phyloP scores from a whole-genome alignment of 106 monocot species.

The Chionographis japonica region DNA sequence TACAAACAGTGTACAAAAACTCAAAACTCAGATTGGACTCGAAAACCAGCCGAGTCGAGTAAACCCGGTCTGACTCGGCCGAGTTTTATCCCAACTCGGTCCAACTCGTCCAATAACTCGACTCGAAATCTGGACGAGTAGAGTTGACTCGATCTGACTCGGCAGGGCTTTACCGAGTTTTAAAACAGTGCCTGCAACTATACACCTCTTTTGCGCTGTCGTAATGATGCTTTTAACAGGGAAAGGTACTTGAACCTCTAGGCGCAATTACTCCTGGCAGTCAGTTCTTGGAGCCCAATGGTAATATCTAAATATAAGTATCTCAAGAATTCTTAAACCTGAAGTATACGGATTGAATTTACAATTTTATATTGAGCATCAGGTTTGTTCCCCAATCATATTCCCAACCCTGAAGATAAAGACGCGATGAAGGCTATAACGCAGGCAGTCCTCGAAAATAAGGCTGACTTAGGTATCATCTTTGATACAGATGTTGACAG shows the following conservation, averaged over 20 bases:
- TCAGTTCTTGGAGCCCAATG: conserved; percentile 95
- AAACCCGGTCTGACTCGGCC: too few relatives aligned
- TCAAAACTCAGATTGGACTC: too few relatives aligned
- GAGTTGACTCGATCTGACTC: too few relatives aligned
- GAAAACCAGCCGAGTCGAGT: too few relatives aligned
- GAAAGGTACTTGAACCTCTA: conserved; percentile 82
- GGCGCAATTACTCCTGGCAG: conserved; percentile 87
- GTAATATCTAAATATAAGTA: conserved; percentile 27
- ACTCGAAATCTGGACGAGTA: too few relatives aligned
- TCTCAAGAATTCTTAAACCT: neutral
- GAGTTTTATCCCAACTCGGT: too few relatives aligned
- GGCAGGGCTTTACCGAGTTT: too few relatives aligned
- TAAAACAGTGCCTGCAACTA: too few relatives aligned
- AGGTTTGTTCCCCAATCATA: conserved; percentile 98
- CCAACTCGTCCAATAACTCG: too few relatives aligned
- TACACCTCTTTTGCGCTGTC: neutral
- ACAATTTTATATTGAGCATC: conserved; percentile 8
- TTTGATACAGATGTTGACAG: conserved; percentile 99
- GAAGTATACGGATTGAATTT: neutral
- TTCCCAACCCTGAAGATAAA: conserved; percentile 97
- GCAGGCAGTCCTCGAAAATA: conserved; percentile 78
- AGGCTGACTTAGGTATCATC: conserved; percentile 96
- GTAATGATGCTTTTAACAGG: conserved; percentile 34
- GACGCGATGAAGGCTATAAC: conserved; percentile 92
- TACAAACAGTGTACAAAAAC: too few relatives aligned